Base-by-base conservation (phyloP, 208 protist genomes). In the Acanthamoeba culbertsoni region DNA sequence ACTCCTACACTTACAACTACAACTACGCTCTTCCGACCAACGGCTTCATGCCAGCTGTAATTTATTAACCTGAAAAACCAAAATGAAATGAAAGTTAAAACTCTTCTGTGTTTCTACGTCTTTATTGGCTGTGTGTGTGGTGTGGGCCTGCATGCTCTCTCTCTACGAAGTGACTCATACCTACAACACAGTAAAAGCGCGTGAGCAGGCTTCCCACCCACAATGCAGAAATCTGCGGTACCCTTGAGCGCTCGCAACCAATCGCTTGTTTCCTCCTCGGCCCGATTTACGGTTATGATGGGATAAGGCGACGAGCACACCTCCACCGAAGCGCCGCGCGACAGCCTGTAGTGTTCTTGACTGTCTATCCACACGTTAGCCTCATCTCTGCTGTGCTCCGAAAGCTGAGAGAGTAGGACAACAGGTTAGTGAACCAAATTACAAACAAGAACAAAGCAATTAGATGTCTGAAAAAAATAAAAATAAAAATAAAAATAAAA, bases 361-460 rank as follows among this genome's bases (percentile, higher is more conserved):
- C 77, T 62, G 31, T 88, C 77, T 7, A 88, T 5, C 77, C 77
- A 88, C 51, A 62, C 48, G n/a, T 63, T 88, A 31, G 77, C 77
- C 16, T 88, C 77, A 23, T 88, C 77, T 62, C 77, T 53, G 77
- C 77, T 88, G 12, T 35, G 0, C 37, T 55, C 48, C 33, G 77
- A 88, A n/a, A 88, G 51, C 77, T 88, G 77, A 26, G 0, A 28
- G 2, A 12, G 7, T 5, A 7, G 65, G 23, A 7, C 4, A 33
- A 12, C 31, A 7, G 26, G 2, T 1, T 46, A 0, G 40, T 6
- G 20, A 77, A 33, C 35, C 4, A 5, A 26, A 23, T 8, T 53
- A 37, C 20, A 48, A 51, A 51, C 20, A 51, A n/a, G n/a, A n/a
- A n/a, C n/a, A n/a, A n/a, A n/a, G n/a, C n/a, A n/a, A n/a, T n/a